A percentile compares a stretch with the other conserved stretches of the same genome.
Conservation (phyloP, 371 early-diverging fungal genomes). For the Syncephalastrum racemosum region DNA sequence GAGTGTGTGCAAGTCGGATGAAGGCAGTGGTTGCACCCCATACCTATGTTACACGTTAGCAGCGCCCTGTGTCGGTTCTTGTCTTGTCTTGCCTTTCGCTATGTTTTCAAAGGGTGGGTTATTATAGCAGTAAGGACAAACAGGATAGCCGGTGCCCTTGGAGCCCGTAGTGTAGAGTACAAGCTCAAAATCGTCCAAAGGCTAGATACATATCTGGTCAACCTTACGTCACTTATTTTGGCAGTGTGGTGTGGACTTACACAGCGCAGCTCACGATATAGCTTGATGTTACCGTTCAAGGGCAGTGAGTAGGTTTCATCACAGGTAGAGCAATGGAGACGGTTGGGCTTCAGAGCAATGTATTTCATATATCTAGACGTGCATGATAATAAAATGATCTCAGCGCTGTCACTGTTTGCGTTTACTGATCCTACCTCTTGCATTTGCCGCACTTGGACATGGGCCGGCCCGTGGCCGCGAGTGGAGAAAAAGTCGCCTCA, state of each 20-base stretch:
- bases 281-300: constrained; percentile 52
- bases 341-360: constrained; percentile 46
- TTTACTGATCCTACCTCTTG: constrained; percentile 29
- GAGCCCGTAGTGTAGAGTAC: constrained; percentile 54
- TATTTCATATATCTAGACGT: constrained; percentile 47
- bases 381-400: too few species aligned
- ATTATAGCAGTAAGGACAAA: constrained; percentile 59
- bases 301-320: constrained; percentile 58
- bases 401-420: too few species aligned
- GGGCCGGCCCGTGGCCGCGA: constrained; percentile 48
- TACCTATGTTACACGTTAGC: constrained; percentile 18
- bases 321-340: constrained; percentile 53
- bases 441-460: constrained; percentile 60
- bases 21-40: constrained; percentile 57
- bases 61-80: not conserved
- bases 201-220: constrained; percentile 15
- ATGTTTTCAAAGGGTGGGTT: constrained; percentile 55
- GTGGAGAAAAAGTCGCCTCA: constrained; percentile 54
- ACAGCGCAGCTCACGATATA: constrained; percentile 50
- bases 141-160: constrained; percentile 52
- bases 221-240: not conserved
- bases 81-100: constrained; percentile 25
- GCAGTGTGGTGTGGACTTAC: constrained; percentile 26
- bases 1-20: constrained; percentile 53
- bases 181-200: constrained; percentile 55